Percentiles rank a stretch among this genome's conserved stretches.
These are phyloP conservation scores for Meira miltonrushii DNA, from an alignment of 1,284 basidiomycete genomes.

Conservation along the genomic window DNA sequence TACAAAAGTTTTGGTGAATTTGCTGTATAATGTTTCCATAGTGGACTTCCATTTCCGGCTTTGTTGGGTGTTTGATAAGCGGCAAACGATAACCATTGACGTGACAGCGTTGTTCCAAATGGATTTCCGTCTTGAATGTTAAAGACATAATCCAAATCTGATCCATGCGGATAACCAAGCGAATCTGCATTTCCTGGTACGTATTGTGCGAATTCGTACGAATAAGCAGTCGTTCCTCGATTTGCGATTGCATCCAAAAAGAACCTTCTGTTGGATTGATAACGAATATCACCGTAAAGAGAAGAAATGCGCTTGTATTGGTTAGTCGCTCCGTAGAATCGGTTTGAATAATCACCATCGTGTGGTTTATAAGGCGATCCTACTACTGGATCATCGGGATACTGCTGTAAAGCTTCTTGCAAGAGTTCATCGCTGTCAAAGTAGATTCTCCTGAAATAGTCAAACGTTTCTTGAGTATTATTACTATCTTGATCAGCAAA, in stretches of 20 bases:
- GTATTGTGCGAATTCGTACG: constrained; percentile 7
- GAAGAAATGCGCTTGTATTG: constrained; percentile 18
- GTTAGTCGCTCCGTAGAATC: constrained; percentile 17
- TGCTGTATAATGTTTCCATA: background rate
- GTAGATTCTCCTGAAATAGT: constrained; percentile 15
- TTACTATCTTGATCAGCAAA: constrained; percentile 16
- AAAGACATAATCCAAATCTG: constrained; percentile 7
- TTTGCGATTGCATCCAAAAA: background rate
- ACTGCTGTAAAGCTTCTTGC: background rate
- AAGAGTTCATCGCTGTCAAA: constrained; percentile 3
- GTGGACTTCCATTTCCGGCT: background rate
- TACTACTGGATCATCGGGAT: constrained; percentile 15
- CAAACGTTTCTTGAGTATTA: background rate
- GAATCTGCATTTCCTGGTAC: background rate
- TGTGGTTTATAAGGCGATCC: constrained; percentile 13
- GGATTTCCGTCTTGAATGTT: background rate
- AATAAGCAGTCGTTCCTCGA: constrained; percentile 4
- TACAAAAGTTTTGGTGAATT: background rate
- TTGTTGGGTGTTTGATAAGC: constrained; percentile 1
- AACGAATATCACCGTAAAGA: constrained; percentile 17
- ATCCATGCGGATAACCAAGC: constrained; percentile 15
- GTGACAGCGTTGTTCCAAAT: background rate
- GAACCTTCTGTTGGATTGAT: constrained; percentile 13
- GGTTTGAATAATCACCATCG: background rate
- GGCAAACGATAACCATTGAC: constrained; percentile 8